Percentiles rank a stretch among this genome's conserved stretches.
Evolutionary conservation across 257 asterid species (phyloP).

Genomic region (Nyctanthes arbortristis): DNA sequence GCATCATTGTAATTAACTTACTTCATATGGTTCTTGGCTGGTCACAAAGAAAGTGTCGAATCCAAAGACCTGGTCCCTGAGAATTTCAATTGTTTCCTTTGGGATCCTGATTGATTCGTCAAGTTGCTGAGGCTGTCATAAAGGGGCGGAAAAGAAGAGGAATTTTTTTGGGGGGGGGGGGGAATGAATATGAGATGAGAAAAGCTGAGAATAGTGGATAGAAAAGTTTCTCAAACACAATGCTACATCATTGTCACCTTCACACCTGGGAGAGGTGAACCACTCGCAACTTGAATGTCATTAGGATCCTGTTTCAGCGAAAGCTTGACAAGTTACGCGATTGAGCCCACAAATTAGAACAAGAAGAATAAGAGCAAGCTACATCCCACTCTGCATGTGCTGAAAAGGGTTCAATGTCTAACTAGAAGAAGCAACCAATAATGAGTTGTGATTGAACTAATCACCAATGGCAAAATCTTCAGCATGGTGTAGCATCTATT

Average conservation of each 20-base stretch:
- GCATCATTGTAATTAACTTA: constrained; percentile 55
- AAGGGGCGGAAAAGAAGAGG: constrained; percentile 27
- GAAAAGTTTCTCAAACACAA: constrained; percentile 14
- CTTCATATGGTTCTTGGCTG: constrained; percentile 98
- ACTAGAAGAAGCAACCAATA: neutral
- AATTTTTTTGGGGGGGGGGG: no score
- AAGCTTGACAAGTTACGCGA: constrained; percentile 18
- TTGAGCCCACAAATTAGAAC: constrained; percentile 16
- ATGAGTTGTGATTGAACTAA: neutral
- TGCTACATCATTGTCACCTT: constrained; percentile 68
- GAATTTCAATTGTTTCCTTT: constrained; percentile 79
- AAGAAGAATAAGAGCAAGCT: constrained; percentile 4
- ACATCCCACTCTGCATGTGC: constrained; percentile 13
- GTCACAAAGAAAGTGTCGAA: constrained; percentile 94
- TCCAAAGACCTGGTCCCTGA: constrained; percentile 91
- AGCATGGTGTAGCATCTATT: constrained; percentile 16
- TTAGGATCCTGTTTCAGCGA: constrained; percentile 47
- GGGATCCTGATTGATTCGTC: constrained; percentile 79
- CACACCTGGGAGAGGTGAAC: constrained; percentile 97
- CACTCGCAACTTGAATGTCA: constrained; percentile 64
- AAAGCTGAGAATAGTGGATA: constrained; percentile 1
- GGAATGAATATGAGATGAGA: constrained; percentile 13
- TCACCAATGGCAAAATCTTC: constrained; percentile 7
- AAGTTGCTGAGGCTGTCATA: constrained; percentile 64
- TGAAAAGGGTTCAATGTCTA: constrained; percentile 2